Percentiles rank a stretch among this genome's conserved stretches.
Evolutionary conservation across 768 basidiomycete species (phyloP).

Genomic region (Boletales sp.): DNA sequence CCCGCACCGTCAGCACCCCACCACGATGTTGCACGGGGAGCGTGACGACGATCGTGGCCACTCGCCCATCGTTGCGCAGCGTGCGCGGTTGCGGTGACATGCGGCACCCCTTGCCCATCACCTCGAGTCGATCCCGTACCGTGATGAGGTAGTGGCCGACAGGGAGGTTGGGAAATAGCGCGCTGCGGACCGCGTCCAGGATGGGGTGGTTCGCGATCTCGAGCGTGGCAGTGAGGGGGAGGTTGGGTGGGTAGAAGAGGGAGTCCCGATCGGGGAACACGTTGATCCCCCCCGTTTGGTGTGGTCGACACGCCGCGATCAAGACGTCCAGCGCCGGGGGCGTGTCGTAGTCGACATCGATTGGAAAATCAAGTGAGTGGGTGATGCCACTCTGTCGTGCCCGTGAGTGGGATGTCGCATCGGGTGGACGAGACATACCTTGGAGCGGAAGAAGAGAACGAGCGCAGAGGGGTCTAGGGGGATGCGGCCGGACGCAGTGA

Average conservation of each 20-base stretch:
- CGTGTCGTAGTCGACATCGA: conserved; percentile 69
- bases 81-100: conserved; percentile 53
- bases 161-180: conserved; percentile 70
- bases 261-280: conserved; percentile 60
- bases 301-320: conserved; percentile 68
- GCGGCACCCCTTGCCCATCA: conserved; percentile 57
- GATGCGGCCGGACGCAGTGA: conserved; percentile 64
- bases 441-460: conserved; percentile 74
- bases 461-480: conserved; percentile 65
- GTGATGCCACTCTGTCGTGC: conserved; percentile 63
- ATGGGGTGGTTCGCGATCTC: conserved; percentile 82
- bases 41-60: conserved; percentile 70
- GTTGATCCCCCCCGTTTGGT: conserved; percentile 50
- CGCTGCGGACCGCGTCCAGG: conserved; percentile 67
- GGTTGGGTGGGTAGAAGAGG: conserved; percentile 66
- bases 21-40: conserved; percentile 74
- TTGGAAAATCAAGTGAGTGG: conserved; percentile 78
- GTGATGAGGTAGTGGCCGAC: conserved; percentile 67
- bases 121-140: conserved; percentile 65
- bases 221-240: conserved; percentile 71
- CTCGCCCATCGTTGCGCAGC: conserved; percentile 59
- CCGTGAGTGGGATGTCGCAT: neutral
- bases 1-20: conserved; percentile 58
- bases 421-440: conserved; percentile 40
- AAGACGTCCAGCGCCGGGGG: conserved; percentile 78